Conservation (phyloP, 257 asterid genomes). For the Lantana camara region DNA sequence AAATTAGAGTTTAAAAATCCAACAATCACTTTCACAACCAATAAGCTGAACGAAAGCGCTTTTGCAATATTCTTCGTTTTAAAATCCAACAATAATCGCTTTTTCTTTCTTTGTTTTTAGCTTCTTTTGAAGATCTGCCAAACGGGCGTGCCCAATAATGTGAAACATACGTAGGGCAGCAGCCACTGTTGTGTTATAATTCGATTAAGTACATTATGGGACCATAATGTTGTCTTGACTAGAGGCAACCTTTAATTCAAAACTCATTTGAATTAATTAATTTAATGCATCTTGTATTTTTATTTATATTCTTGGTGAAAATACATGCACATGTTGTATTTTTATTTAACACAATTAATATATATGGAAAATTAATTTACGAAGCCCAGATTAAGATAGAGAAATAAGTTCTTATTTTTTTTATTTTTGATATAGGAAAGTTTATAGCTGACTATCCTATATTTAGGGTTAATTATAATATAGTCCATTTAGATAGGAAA, state of each 20-base stretch:
- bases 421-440: too few species aligned
- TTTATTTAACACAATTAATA: slow-evolving; percentile 8
- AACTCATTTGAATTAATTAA: slow-evolving; percentile 29
- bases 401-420: too few species aligned
- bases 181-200: slow-evolving; percentile 22
- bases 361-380: too few species aligned
- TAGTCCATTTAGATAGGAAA: too few species aligned
- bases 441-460: too few species aligned
- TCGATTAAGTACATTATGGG: slow-evolving; percentile 42
- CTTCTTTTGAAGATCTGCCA: slow-evolving; percentile 35
- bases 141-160: slow-evolving; percentile 46
- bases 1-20: slow-evolving; percentile 31
- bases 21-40: slow-evolving; percentile 25
- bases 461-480: too few species aligned
- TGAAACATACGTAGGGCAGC: slow-evolving; percentile 24
- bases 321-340: too few species aligned
- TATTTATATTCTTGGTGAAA: too few species aligned
- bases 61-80: slow-evolving; percentile 27
- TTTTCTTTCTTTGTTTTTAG: slow-evolving; percentile 23
- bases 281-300: background rate
- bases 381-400: too few species aligned
- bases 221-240: slow-evolving; percentile 45
- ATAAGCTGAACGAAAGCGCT: slow-evolving; percentile 26
- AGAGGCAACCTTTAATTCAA: slow-evolving; percentile 60
- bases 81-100: too few species aligned